Evolutionary conservation across 352 stramenopile species (phyloP).

Genomic region (Globisporangium spiculum): DNA sequence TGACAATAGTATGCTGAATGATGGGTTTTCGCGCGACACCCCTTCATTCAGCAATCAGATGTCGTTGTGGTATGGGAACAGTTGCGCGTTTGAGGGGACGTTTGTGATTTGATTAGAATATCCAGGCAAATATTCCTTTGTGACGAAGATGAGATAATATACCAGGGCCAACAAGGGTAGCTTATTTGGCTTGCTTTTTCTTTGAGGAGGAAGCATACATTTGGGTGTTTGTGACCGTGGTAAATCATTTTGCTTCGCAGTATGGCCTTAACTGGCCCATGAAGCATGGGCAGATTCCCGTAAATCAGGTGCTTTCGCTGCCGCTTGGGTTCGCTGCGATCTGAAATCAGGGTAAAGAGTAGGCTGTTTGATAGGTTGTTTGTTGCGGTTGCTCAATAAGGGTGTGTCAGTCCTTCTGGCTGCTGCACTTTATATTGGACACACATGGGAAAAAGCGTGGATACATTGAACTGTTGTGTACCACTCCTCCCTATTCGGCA

Average conservation of each 20-base stretch:
- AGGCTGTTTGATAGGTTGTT: background rate
- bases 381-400: background rate
- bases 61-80: background rate
- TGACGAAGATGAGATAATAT: background rate
- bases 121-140: slow-evolving; percentile 1
- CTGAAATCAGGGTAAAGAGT: background rate
- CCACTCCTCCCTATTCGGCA: background rate
- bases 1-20: background rate
- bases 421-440: background rate
- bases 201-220: background rate
- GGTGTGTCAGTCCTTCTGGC: background rate
- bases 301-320: background rate
- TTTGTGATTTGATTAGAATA: background rate
- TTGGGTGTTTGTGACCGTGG: background rate
- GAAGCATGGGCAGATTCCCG: background rate
- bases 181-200: background rate
- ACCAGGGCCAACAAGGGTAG: background rate
- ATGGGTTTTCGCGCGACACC: background rate
- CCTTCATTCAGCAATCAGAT: background rate
- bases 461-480: background rate
- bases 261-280: background rate
- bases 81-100: background rate
- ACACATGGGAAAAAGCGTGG: background rate
- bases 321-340: background rate
- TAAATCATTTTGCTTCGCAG: background rate